phyloP scores from a whole-genome alignment of 495 filamentous ascomycete genomes.

The Aspergillus asperescens region DNA sequence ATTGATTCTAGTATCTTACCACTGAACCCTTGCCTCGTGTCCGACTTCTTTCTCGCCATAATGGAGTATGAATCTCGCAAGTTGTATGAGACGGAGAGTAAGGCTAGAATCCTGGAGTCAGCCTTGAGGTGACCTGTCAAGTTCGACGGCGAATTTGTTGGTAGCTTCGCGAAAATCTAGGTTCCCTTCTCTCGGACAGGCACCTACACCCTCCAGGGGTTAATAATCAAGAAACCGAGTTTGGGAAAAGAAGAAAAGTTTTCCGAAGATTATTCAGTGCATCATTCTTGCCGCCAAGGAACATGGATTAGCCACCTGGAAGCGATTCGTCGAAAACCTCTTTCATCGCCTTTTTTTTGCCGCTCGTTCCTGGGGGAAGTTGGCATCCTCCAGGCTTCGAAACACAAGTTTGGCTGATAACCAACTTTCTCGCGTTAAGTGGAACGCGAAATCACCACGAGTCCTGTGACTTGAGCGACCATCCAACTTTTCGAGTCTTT shows the following conservation, averaged over 20 bases:
- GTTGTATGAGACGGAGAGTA: not conserved
- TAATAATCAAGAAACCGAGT: slow-evolving; percentile 11
- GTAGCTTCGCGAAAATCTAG: too few relatives aligned
- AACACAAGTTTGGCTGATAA: slow-evolving; percentile 7
- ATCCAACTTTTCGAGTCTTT: not conserved
- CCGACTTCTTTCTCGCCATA: slow-evolving; percentile 15
- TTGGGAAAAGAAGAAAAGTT: slow-evolving; percentile 14
- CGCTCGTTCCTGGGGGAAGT: not conserved
- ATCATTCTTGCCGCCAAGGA: not conserved
- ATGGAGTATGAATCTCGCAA: not conserved
- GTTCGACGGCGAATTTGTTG: not conserved
- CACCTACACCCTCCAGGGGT: not conserved
- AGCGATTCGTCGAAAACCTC: slow-evolving; percentile 2
- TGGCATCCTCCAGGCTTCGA: not conserved
- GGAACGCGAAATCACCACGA: slow-evolving; percentile 46
- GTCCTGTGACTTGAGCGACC: slow-evolving; percentile 31
- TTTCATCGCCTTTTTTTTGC: not conserved
- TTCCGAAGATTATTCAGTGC: slow-evolving; percentile 5
- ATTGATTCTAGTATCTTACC: slow-evolving; percentile 9
- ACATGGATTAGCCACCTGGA: slow-evolving; percentile 2
- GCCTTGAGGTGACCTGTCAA: too few relatives aligned
- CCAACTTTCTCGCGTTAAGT: slow-evolving; percentile 37
- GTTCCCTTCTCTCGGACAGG: not conserved
- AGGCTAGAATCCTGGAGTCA: too few relatives aligned
- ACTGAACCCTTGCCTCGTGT: not conserved